Percentiles rank a stretch among this genome's conserved stretches.
Evolutionary conservation across 1,284 basidiomycete genomes (phyloP).

Genomic region (Cryptococcus jaspeensis): DNA sequence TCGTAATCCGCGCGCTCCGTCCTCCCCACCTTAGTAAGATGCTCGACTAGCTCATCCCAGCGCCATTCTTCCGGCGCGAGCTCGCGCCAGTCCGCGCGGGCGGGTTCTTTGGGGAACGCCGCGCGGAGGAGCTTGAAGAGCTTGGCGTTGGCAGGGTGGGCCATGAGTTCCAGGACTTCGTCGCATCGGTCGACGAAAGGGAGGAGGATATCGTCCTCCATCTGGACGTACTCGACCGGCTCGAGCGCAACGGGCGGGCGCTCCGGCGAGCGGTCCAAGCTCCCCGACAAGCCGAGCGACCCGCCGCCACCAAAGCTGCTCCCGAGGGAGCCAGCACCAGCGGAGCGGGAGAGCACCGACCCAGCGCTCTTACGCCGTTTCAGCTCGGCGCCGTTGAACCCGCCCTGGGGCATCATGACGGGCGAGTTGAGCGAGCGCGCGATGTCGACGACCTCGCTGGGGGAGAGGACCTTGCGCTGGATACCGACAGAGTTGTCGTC

Average conservation of each 20-base stretch:
- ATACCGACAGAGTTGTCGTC: slow-evolving; percentile 20
- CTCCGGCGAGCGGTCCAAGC: slow-evolving; percentile 1
- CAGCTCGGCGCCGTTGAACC: slow-evolving; percentile 31
- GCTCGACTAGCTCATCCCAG: slow-evolving; percentile 45
- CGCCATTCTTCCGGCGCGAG: slow-evolving; percentile 42
- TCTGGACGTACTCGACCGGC: slow-evolving; percentile 49
- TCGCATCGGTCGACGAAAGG: slow-evolving; percentile 45
- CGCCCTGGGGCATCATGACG: slow-evolving; percentile 33
- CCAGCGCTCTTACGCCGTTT: slow-evolving; percentile 35
- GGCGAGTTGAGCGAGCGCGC: slow-evolving; percentile 40
- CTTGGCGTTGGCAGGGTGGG: slow-evolving; percentile 35
- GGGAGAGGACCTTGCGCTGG: slow-evolving; percentile 35
- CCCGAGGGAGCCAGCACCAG: neutral
- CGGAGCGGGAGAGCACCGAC: slow-evolving; percentile 4
- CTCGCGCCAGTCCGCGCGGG: slow-evolving; percentile 36
- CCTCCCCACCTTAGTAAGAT: slow-evolving; percentile 36
- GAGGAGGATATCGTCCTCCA: slow-evolving; percentile 45
- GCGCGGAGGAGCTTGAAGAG: slow-evolving; percentile 39
- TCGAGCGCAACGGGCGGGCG: slow-evolving; percentile 42
- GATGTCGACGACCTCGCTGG: slow-evolving; percentile 45
- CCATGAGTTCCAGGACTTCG: slow-evolving; percentile 43
- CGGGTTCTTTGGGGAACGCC: slow-evolving; percentile 38
- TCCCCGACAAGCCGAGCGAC: slow-evolving; percentile 9
- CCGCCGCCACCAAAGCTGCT: neutral
- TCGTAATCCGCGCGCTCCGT: slow-evolving; percentile 43